Base-by-base conservation (phyloP, 352 stramenopile genomes). In the Thalassiosira hispida region DNA sequence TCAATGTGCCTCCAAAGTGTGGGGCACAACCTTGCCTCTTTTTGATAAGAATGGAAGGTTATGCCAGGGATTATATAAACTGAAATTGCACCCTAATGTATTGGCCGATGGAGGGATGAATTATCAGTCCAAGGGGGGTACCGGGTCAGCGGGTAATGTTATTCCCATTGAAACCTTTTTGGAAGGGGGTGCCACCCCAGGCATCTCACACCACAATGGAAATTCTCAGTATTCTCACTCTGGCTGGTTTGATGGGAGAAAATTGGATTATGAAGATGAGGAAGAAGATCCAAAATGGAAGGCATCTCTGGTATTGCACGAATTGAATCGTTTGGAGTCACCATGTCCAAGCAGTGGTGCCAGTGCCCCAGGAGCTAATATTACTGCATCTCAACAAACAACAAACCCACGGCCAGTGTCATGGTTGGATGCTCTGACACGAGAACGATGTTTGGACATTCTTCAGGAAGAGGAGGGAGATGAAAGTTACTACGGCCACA, bases 401-500 rank as follows among this genome's bases (percentile, higher is more conserved):
- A 47, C 22, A 8, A 22, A 35, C 52, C 23, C 64, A 65, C 56
- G 31, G 23, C 23, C 85, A 79, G 79, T 90, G 16, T 67, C 85
- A 29, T 94, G 88, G 88, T 61, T 94, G 25, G 88, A 94, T 79
- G 63, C 59, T 20, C 70, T 92, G 8, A 86, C 84, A 20, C 82
- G 68, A 46, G 64, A 89, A 49, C 69, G 84, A n/a, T 91, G 84
- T 56, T 38, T 87, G 23, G 62, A 91, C 47, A 74, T 86, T 38
- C 56, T 92, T 1, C 64, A 61, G 20, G 62, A 77, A 31, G 61
- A 79, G 29, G 52, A 73, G 11, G 55, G 64, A 22, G 62, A 71
- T n/a, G 53, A 49, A 22, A 57, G 40, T 49, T 56, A 35, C 18
- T 64, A 33, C 20, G 56, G n/a, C 38, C 29, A 60, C 18, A 14